Base-by-base conservation (phyloP, 1,284 basidiomycete species). In the Tylopilus sp. region DNA sequence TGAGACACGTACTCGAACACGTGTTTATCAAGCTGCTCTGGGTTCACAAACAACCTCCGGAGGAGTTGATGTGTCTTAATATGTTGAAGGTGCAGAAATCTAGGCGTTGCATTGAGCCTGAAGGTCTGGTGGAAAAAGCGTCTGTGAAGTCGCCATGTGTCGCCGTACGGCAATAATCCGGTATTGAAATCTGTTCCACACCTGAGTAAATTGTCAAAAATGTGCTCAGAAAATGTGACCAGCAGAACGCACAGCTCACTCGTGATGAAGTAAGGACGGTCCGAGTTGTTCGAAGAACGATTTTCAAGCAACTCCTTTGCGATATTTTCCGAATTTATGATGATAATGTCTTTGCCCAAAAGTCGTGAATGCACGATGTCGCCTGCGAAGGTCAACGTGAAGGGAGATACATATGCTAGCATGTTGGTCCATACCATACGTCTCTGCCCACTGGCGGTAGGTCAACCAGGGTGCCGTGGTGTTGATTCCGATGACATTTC, bases 61-160 rank as follows among this genome's bases (percentile, higher is more conserved):
- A 56, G 53, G 39, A 62, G 47, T 13, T 49, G 47, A 49, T n/a
- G 24, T 24, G 47, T 13, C 47, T 24, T 49, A 13, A 3, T 3
- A 49, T 49, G 47, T n/a, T 49, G 47, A 49, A 49, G 38, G 44
- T 41, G 60, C 5, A 83, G 63, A 24, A 83, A 78, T 10, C n/a
- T 24, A 5, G 47, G 10, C 12, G 10, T n/a, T 6, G 47, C 47
- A 13, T 49, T 5, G 12, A 24, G n/a, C 4, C 47, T 2, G 24
- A 49, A 78, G 41, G 68, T 63, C 55, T 79, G 72, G 26, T 82
- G 78, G 52, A 80, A 78, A 19, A 81, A 63, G n/a, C 73, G 73
- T 36, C 83, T 69, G 44, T 79, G 77, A 2, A 69, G 65, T 19
- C 80, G 77, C 83, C 83, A 86, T 51, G 63, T 65, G 4, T 79